These are phyloP conservation scores for Chlorella sp. DNA, from an alignment of 139 green algal species.

Conservation along the genomic window DNA sequence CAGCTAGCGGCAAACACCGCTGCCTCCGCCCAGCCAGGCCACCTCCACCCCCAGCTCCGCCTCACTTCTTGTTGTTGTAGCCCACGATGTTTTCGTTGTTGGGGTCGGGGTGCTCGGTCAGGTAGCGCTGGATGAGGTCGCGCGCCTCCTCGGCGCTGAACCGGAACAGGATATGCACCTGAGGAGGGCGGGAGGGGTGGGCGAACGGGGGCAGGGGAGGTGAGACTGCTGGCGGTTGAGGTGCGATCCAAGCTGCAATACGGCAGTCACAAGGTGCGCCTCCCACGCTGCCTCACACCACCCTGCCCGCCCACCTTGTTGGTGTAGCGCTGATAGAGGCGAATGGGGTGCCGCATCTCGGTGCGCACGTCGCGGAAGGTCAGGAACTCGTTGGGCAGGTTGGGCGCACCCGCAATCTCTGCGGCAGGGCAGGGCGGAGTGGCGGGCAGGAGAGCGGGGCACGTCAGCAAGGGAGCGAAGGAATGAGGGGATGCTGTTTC, in stretches of 20 bases:
- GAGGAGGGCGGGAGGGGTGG: background rate
- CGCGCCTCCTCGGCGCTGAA: constrained; percentile 96
- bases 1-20: background rate
- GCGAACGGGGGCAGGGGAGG: too few species aligned
- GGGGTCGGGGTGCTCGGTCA: constrained; percentile 99
- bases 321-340: constrained; percentile 97
- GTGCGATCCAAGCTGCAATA: too few species aligned
- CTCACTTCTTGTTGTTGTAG: constrained; percentile 91
- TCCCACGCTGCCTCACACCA: too few species aligned
- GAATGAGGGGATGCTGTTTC: too few species aligned
- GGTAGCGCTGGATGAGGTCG: constrained; percentile 96
- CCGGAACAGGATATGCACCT: constrained; percentile 83
- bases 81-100: constrained; percentile 99
- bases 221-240: too few species aligned
- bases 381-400: constrained; percentile 97
- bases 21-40: too few species aligned
- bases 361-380: constrained; percentile 88
- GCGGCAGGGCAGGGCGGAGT: too few species aligned
- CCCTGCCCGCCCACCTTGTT: constrained; percentile 68
- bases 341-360: constrained; percentile 96
- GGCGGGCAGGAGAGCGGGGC: too few species aligned
- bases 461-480: too few species aligned
- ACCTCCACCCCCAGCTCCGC: background rate
- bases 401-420: constrained; percentile 94
- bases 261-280: too few species aligned